Percentiles rank a stretch among this genome's conserved stretches.
These are phyloP conservation scores for Acanthamoeba lenticulata DNA, from an alignment of 208 protist genomes.

Conservation along the genomic window DNA sequence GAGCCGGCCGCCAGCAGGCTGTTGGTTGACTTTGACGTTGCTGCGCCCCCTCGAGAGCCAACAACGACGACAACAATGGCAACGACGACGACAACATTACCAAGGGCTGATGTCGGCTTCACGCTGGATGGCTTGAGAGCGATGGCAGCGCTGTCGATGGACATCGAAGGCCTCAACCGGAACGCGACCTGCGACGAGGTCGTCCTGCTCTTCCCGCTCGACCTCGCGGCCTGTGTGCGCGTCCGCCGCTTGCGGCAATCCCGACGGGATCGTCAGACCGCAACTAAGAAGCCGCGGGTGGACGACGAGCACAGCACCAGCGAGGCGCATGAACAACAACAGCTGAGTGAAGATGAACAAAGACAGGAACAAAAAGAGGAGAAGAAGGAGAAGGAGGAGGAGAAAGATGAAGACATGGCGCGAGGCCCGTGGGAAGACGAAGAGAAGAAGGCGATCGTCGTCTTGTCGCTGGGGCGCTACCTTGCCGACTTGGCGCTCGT, in stretches of 20 bases:
- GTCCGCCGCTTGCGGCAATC: neutral
- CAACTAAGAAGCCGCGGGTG: neutral
- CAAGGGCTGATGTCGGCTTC: no score
- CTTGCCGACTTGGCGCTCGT: neutral
- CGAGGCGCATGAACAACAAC: no score
- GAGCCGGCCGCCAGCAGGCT: neutral
- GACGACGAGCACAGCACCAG: neutral
- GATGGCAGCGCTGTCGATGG: neutral
- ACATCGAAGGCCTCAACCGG: conserved; percentile 1
- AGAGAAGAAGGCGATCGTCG: neutral
- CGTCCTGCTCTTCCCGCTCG: neutral
- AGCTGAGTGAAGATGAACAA: no score
- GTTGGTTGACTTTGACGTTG: neutral
- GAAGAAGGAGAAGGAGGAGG: neutral
- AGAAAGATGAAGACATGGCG: neutral
- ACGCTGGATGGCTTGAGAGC: no score
- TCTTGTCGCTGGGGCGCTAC: neutral
- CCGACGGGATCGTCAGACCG: neutral
- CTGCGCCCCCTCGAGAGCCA: neutral
- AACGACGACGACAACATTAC: no score
- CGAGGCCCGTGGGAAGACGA: neutral
- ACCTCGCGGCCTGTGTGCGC: neutral
- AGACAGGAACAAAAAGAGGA: neutral
- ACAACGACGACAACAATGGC: neutral
- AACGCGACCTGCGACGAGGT: neutral